Base-by-base conservation (phyloP, 805 yeast genomes). In the Geotrichum ghanense region DNA sequence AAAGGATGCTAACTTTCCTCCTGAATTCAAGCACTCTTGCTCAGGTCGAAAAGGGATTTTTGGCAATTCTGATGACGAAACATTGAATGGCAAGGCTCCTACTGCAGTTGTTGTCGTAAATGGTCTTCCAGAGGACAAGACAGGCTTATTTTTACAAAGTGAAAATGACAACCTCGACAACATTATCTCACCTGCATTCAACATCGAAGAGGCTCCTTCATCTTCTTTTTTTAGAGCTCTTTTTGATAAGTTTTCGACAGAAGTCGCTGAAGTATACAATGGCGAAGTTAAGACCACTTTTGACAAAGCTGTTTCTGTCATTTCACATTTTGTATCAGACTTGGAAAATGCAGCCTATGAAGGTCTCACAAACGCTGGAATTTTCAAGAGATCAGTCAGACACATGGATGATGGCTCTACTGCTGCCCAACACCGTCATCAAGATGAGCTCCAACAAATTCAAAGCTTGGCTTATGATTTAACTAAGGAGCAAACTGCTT, bases 131-230 rank as follows among this genome's bases (percentile, higher is more conserved):
- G 19, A 31, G 17, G 37, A 31, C 4, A 12, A 5, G 17, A 31
- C 37, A 10, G 37, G 37, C 5, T 10, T 31, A 19, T 31, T 31
- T n/a, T 31, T 31, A 19, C 37, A 31, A 31, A 12, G 27, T 12
- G 12, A 24, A 7, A 7, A 24, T 7, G 48, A 48, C 19, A 40
- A 44, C n/a, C 44, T 39, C 24, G 26, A 23, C 9, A 21, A 4
- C 43, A 25, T 16, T 23, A 16, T 22, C 16, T 19, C 24, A 34
- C 57, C 59, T 2, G 34, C 50, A 14, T 56, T 52, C 48, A 44
- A 34, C 14, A 44, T 55, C 20, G 49, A 49, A 21, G 31, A 45
- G 23, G 23, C 52, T 10, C 52, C 55, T 1, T 44, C 22, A 19
- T 24, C n/a, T 12, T 42, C 22, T 7, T 43, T 34, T 22, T 39